Percentiles rank a stretch among this genome's conserved stretches.
Evolutionary conservation across 164 flowering plant species (phyloP).

Genomic region (Nymphaea thermarum): DNA sequence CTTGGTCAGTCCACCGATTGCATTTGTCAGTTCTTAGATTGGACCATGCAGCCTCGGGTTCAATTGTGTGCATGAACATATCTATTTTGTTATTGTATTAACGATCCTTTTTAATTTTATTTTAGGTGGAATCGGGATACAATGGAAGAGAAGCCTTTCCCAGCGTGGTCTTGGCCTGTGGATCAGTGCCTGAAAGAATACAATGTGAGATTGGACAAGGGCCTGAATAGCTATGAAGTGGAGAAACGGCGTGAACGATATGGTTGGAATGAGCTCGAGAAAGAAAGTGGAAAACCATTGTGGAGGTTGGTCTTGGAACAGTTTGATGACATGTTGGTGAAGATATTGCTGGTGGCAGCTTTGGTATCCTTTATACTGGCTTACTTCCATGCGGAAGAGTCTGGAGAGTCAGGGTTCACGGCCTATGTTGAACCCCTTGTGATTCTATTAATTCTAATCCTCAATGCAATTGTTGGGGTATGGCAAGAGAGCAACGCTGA

Average conservation of each 20-base stretch:
- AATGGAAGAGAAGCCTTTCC: conserved; percentile 56
- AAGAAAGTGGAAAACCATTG: conserved; percentile 72
- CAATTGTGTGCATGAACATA: too few relatives aligned
- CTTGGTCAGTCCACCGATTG: too few relatives aligned
- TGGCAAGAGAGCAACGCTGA: conserved; percentile 94
- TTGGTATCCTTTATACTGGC: conserved; percentile 67
- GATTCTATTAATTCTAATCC: conserved; percentile 57
- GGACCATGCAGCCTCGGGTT: too few relatives aligned
- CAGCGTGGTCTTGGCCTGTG: conserved; percentile 83
- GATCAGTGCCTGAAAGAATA: conserved; percentile 75
- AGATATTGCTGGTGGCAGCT: conserved; percentile 71
- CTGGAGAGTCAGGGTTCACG: conserved; percentile 42
- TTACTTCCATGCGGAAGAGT: conserved; percentile 36
- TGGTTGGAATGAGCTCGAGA: conserved; percentile 80
- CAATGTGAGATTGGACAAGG: conserved; percentile 58
- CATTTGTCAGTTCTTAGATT: too few relatives aligned
- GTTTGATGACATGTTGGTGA: conserved; percentile 81
- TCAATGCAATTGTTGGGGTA: conserved; percentile 87
- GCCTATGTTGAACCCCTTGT: conserved; percentile 83
- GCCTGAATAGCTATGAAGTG: conserved; percentile 55
- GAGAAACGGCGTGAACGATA: conserved; percentile 45
- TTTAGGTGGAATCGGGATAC: background rate
- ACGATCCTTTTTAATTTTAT: too few relatives aligned
- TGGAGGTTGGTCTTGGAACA: conserved; percentile 73
- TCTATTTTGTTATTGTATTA: too few relatives aligned